These are phyloP conservation scores for Agrocybe praecox DNA, from an alignment of 768 basidiomycete species.

Conservation along the genomic window DNA sequence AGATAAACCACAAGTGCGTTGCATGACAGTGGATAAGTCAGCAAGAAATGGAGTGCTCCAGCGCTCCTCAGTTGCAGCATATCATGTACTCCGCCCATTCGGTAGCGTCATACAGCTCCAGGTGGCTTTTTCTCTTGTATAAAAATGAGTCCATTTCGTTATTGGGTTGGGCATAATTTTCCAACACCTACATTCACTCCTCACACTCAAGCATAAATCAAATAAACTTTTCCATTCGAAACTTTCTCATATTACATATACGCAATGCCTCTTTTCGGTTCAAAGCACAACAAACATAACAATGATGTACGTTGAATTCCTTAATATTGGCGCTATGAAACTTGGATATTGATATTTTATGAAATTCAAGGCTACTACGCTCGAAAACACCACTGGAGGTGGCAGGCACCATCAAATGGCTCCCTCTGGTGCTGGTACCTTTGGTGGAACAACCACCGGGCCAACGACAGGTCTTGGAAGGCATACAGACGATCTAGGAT, in stretches of 20 bases:
- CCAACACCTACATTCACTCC: background rate
- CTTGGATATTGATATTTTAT: background rate
- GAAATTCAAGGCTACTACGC: background rate
- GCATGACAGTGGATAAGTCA: too few species aligned
- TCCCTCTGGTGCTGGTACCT: slow-evolving; percentile 6
- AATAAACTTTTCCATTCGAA: too few species aligned
- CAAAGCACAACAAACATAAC: slow-evolving; percentile 21
- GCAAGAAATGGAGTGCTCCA: background rate
- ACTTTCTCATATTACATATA: too few species aligned
- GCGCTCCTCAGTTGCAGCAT: background rate
- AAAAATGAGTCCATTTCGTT: background rate
- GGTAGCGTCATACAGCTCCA: background rate
- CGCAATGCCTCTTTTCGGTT: slow-evolving; percentile 36
- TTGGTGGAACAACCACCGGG: slow-evolving; percentile 1
- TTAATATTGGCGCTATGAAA: background rate
- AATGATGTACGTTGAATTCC: slow-evolving; percentile 1
- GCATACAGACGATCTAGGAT: background rate
- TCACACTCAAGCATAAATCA: too few species aligned
- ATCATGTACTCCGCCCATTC: background rate
- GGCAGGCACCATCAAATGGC: slow-evolving; percentile 5
- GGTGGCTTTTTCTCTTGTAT: background rate
- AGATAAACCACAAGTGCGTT: too few species aligned
- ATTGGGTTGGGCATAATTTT: background rate
- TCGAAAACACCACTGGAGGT: slow-evolving; percentile 2
- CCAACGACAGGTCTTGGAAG: slow-evolving; percentile 1